phyloP scores from a whole-genome alignment of 2,329 filamentous ascomycete genomes.

The Aspergillus sp. region DNA sequence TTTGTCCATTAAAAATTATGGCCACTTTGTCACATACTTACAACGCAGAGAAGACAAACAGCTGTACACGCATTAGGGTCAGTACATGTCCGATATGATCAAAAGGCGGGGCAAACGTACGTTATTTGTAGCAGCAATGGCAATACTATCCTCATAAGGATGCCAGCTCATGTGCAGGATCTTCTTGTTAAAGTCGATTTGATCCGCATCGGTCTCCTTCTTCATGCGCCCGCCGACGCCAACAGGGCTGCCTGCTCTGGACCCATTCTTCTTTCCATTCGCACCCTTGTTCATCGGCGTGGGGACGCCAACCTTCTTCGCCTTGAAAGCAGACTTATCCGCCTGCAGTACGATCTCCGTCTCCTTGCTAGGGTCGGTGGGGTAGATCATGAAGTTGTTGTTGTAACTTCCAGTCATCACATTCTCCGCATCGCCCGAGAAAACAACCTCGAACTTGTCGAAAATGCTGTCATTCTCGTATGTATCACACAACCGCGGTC shows the following conservation, averaged over 20 bases:
- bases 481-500: slow-evolving; percentile 91
- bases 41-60: slow-evolving; percentile 78
- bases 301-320: slow-evolving; percentile 97
- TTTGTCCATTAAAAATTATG: slow-evolving; percentile 27
- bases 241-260: slow-evolving; percentile 84
- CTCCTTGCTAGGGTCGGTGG: slow-evolving; percentile 91
- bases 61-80: slow-evolving; percentile 45
- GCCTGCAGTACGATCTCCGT: slow-evolving; percentile 96
- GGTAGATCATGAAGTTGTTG: slow-evolving; percentile 99
- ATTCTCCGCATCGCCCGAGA: slow-evolving; percentile 96
- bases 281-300: slow-evolving; percentile 83
- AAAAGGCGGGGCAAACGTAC: slow-evolving; percentile 59
- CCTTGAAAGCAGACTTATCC: slow-evolving; percentile 99
- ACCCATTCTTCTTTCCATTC: slow-evolving; percentile 81
- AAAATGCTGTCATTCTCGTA: slow-evolving; percentile 99
- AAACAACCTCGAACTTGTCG: slow-evolving; percentile 99
- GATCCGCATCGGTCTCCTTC: slow-evolving; percentile 98
- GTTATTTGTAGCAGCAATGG: slow-evolving; percentile 98
- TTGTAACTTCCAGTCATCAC: slow-evolving; percentile 99
- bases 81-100: slow-evolving; percentile 12
- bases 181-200: slow-evolving; percentile 99
- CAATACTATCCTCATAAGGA: slow-evolving; percentile 98
- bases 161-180: slow-evolving; percentile 99
- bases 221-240: slow-evolving; percentile 91
- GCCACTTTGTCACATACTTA: slow-evolving; percentile 39